Percentiles rank a stretch among this genome's conserved stretches.
Evolutionary conservation across 2,329 filamentous ascomycete genomes (phyloP).

Genomic region (Xylaria sp.): DNA sequence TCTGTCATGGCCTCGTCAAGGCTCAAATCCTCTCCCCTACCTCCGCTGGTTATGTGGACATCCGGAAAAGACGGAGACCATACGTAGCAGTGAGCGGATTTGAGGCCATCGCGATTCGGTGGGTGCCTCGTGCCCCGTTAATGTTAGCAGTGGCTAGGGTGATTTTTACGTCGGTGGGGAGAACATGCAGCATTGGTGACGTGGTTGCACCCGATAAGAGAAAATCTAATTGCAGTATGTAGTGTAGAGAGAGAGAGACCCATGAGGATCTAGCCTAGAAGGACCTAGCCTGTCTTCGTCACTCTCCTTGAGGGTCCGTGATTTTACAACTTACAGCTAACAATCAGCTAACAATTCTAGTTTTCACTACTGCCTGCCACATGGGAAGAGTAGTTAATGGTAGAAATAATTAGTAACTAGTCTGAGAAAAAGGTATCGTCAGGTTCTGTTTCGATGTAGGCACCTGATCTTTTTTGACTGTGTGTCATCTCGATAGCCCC

Average conservation of each 20-base stretch:
- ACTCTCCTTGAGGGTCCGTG: constrained; percentile 1
- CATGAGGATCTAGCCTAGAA: constrained; percentile 15
- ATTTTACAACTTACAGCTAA: constrained; percentile 17
- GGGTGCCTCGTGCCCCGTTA: constrained; percentile 41
- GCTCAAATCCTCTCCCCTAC: not conserved
- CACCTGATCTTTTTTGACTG: constrained; percentile 49
- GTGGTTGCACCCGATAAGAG: constrained; percentile 47
- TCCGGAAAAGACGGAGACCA: constrained; percentile 15
- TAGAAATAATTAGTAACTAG: not conserved
- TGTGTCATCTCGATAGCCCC: constrained; percentile 48
- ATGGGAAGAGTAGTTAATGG: constrained; percentile 18
- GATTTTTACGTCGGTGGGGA: constrained; percentile 37
- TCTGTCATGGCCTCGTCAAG: constrained; percentile 14
- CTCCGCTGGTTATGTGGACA: constrained; percentile 23
- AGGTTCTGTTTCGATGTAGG: constrained; percentile 26
- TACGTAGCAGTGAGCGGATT: constrained; percentile 33
- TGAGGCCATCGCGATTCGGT: constrained; percentile 43
- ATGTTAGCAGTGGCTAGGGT: constrained; percentile 19
- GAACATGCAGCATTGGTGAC: constrained; percentile 44
- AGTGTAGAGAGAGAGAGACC: not conserved
- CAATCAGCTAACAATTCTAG: too few species aligned
- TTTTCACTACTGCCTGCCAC: constrained; percentile 3
- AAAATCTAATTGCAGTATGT: not conserved
- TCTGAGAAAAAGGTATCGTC: constrained; percentile 8
- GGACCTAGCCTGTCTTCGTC: constrained; percentile 3